Percentiles rank a stretch among this genome's conserved stretches.
These are phyloP conservation scores for Globisporangium orthogonon DNA, from an alignment of 352 stramenopile species.

Conservation along the genomic window DNA sequence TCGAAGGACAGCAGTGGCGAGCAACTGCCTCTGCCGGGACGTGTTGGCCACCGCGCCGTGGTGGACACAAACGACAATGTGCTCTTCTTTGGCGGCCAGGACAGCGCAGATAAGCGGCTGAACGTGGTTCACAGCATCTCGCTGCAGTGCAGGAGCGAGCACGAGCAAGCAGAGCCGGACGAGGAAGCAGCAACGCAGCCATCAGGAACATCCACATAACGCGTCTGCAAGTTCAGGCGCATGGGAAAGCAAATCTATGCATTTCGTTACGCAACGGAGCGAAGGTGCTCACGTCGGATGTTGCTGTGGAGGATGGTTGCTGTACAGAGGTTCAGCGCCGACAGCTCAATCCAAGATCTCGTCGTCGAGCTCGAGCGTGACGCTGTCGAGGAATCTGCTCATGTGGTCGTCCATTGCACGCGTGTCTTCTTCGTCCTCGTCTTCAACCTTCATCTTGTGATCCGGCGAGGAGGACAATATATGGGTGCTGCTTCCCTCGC, in stretches of 20 bases:
- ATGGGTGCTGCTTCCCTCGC: neutral
- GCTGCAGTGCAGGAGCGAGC: constrained; percentile 15
- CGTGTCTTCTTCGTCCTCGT: neutral
- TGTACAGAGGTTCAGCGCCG: neutral
- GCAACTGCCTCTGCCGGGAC: constrained; percentile 23
- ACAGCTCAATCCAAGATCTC: constrained; percentile 57
- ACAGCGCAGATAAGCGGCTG: constrained; percentile 73
- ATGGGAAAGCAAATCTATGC: neutral
- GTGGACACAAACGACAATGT: constrained; percentile 56
- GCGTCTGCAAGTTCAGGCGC: neutral
- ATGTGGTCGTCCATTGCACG: constrained; percentile 64
- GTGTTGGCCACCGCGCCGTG: constrained; percentile 85
- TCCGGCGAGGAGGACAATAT: neutral
- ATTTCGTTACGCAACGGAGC: neutral
- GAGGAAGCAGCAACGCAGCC: neutral
- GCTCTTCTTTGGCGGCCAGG: constrained; percentile 85
- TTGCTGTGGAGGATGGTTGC: neutral
- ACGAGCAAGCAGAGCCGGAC: constrained; percentile 11
- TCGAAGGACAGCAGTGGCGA: constrained; percentile 10
- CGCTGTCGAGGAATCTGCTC: constrained; percentile 76
- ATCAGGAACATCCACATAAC: neutral
- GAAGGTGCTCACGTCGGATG: neutral
- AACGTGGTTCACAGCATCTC: constrained; percentile 69
- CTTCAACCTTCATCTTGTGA: neutral
- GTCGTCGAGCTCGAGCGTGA: constrained; percentile 72